Conservation (phyloP, 768 basidiomycete genomes). For the Boletellus emodensis region DNA sequence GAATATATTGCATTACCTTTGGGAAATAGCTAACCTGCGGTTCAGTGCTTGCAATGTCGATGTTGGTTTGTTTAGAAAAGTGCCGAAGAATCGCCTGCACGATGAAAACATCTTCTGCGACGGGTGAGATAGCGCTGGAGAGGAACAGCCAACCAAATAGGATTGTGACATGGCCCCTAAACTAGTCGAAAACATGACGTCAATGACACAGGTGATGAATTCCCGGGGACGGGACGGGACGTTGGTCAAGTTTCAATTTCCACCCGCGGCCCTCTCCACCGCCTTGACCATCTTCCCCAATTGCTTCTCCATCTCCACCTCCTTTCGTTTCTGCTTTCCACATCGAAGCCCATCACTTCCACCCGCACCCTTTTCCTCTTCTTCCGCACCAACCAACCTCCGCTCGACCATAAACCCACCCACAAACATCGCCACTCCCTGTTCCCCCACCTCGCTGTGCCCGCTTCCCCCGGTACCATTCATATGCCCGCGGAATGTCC, state of each 20-base stretch:
- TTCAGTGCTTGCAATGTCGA: too few relatives aligned
- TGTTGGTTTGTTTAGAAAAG: too few relatives aligned
- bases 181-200: too few relatives aligned
- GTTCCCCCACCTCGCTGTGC: constrained; percentile 84
- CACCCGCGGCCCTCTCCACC: constrained; percentile 58
- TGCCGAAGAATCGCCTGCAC: too few relatives aligned
- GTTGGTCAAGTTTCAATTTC: constrained; percentile 46
- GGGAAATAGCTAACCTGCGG: too few relatives aligned
- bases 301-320: constrained; percentile 17
- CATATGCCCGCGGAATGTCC: constrained; percentile 35
- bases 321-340: constrained; percentile 17
- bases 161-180: constrained; percentile 42
- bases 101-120: too few relatives aligned
- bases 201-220: constrained; percentile 60
- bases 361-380: constrained; percentile 7
- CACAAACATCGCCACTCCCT: constrained; percentile 68
- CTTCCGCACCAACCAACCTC: constrained; percentile 16
- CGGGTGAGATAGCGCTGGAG: too few relatives aligned
- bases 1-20: too few relatives aligned
- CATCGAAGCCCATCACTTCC: constrained; percentile 2
- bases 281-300: constrained; percentile 32
- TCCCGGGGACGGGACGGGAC: too few relatives aligned
- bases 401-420: constrained; percentile 66
- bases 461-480: constrained; percentile 84
- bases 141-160: too few relatives aligned